phyloP scores from a whole-genome alignment of 179 eudicot genomes.

The Drosera spatulata region DNA sequence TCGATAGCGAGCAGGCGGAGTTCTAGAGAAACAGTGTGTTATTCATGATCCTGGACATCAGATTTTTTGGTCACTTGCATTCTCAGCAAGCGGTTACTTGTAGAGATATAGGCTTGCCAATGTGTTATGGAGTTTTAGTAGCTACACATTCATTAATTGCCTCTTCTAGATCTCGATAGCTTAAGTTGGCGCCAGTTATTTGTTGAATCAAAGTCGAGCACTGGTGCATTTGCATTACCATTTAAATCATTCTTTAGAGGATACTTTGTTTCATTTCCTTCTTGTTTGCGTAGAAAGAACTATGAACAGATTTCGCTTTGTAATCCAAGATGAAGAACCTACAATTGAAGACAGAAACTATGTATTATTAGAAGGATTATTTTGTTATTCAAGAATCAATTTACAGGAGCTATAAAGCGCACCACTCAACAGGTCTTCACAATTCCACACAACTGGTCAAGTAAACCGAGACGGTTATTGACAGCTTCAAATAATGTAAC shows the following conservation, averaged over 20 bases:
- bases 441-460: too few relatives aligned
- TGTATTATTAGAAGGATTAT: too few relatives aligned
- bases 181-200: neutral
- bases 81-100: conserved; percentile 25
- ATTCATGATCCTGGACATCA: neutral
- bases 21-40: neutral
- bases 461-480: too few relatives aligned
- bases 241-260: too few relatives aligned
- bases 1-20: neutral
- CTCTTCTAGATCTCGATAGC: neutral
- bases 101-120: conserved; percentile 30
- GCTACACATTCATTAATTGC: neutral
- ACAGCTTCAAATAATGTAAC: too few relatives aligned
- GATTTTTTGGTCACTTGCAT: conserved; percentile 12
- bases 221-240: neutral
- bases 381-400: too few relatives aligned
- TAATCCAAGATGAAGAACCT: too few relatives aligned
- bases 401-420: too few relatives aligned
- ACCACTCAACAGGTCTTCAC: too few relatives aligned
- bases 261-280: neutral
- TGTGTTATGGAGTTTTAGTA: neutral
- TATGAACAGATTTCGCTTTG: too few relatives aligned
- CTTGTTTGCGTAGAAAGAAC: too few relatives aligned
- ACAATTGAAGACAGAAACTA: too few relatives aligned
- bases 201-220: neutral